phyloP scores from a whole-genome alignment of 306 rosid genomes.

The Medicago ruthenica region DNA sequence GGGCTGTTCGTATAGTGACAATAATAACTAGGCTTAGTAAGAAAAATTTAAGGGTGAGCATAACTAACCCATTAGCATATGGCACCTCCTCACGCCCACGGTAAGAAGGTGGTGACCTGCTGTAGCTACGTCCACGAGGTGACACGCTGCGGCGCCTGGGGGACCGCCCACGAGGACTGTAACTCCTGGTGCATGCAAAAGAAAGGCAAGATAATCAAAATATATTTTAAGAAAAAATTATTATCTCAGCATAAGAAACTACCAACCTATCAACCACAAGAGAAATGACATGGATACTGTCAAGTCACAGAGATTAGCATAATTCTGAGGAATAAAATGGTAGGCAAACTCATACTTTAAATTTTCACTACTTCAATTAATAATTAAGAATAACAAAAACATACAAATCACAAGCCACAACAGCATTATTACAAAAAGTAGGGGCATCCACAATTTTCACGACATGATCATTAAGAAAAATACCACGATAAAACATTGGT shows the following conservation, averaged over 20 bases:
- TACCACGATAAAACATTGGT: not conserved
- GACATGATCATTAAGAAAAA: not conserved
- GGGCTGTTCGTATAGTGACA: not conserved
- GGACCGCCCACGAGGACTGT: conserved; percentile 91
- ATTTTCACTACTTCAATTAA: no score
- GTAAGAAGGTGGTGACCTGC: conserved; percentile 93
- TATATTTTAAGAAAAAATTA: not conserved
- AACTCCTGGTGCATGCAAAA: conserved; percentile 65
- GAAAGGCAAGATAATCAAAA: conserved; percentile 19
- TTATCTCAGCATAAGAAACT: conserved; percentile 1
- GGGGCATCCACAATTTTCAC: not conserved
- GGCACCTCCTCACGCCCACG: conserved; percentile 91
- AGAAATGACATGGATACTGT: not conserved
- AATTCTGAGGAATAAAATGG: not conserved
- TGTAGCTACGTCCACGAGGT: conserved; percentile 90
- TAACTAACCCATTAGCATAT: conserved; percentile 84
- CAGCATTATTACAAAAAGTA: not conserved
- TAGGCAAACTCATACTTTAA: no score
- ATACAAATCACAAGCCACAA: not conserved
- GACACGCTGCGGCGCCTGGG: conserved; percentile 93
- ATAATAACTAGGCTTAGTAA: not conserved
- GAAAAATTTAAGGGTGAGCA: not conserved
- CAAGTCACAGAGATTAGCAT: not conserved
- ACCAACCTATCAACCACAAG: not conserved
- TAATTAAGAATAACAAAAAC: not conserved